Conservation (phyloP, 2,329 filamentous ascomycete genomes). For the Fonsecaea pugnacius region DNA sequence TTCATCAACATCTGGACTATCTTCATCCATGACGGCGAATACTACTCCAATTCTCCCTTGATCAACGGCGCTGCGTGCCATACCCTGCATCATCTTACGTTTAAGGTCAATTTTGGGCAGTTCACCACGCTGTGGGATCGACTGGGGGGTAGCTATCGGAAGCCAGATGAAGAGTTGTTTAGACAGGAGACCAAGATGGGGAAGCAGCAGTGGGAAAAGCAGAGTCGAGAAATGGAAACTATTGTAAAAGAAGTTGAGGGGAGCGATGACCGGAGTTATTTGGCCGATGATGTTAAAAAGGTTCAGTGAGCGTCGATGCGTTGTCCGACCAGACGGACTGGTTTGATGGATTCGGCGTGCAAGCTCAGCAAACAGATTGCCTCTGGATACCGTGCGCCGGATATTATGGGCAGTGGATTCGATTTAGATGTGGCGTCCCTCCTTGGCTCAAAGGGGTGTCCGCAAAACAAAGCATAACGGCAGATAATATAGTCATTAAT, state of each 20-base stretch:
- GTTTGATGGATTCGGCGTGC: neutral
- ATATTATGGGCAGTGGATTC: neutral
- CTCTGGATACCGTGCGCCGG: neutral
- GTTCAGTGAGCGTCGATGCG: constrained; percentile 13
- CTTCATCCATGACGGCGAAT: constrained; percentile 94
- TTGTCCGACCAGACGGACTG: neutral
- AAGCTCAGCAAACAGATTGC: neutral
- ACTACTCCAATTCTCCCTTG: constrained; percentile 84
- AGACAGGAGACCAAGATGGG: constrained; percentile 83
- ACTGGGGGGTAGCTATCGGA: constrained; percentile 81
- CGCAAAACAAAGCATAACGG: neutral
- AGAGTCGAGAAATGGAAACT: constrained; percentile 74
- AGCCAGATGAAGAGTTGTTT: constrained; percentile 85
- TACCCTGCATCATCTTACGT: constrained; percentile 80
- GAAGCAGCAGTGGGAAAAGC: constrained; percentile 75
- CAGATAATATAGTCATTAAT: neutral
- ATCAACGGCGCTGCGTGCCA: constrained; percentile 96
- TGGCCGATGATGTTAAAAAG: constrained; percentile 23
- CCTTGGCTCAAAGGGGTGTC: neutral
- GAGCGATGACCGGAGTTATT: constrained; percentile 53
- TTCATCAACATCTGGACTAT: constrained; percentile 98
- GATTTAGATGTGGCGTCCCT: neutral
- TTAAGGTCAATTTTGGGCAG: constrained; percentile 92
- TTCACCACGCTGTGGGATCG: constrained; percentile 93
- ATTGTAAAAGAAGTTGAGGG: constrained; percentile 76